Base-by-base conservation (phyloP, 108 stramenopile species). In the Bacterosira constricta region DNA sequence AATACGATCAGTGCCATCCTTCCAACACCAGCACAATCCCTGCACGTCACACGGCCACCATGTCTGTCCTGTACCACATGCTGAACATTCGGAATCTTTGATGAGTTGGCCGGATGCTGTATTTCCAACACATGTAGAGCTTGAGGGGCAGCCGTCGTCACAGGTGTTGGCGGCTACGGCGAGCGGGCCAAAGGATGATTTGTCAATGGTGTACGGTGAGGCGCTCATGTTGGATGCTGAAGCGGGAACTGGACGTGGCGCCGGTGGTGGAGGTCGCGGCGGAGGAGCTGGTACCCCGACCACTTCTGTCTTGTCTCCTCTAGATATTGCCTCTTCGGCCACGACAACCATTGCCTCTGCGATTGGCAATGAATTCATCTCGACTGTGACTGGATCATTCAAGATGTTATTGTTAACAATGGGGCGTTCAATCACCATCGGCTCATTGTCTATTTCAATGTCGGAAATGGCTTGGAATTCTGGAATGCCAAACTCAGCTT, bases 141-240 rank as follows among this genome's bases (percentile, higher is more conserved):
- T 39, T 6, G 58, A 13, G 17, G 74, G 74, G 41, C 74, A 75
- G 13, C 74, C 74, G 2, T 58, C 74, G 0, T 20, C 39, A 20
- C 74, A 75, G 27, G 65, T 51, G 4, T 52, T 27, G 50, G 74
- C 57, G 20, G 74, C 74, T 17, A 66, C 65, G 7, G 65, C n/a
- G 5, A 66, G 25, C 9, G 57, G 9, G 6, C 62, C 74, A 1
- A 75, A 58, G 25, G 63, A 30, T 0, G 65, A 60, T 45, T 52
- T 53, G 51, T 66, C 65, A 30, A 75, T 51, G 12, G 74, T 61
- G 36, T 75, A 75, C 13, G 74, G 74, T 31, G 74, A 75, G 27
- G 11, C 56, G 25, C 38, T 21, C 6, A 15, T 61, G 54, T 34
- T 37, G n/a, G 49, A 45, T 27, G 49, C 20, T 42, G 59, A 36